A percentile compares a stretch with the other conserved stretches of the same genome.
These are phyloP conservation scores for Ophiocordyceps camponoti-rufipedis DNA, from an alignment of 2,329 filamentous ascomycete genomes.

Conservation along the genomic window DNA sequence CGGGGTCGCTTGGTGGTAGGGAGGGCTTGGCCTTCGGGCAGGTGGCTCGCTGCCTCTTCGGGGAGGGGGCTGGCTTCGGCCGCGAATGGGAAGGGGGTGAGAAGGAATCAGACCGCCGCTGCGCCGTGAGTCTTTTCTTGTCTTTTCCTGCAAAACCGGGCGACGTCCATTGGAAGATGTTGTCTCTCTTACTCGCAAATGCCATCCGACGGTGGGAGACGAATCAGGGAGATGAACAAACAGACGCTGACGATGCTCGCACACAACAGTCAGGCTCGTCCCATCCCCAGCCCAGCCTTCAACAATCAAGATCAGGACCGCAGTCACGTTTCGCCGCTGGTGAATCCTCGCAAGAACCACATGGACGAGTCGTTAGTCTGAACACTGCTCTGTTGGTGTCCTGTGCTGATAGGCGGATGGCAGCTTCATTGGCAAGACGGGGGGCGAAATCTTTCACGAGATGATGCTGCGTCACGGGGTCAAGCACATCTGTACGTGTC, in stretches of 20 bases:
- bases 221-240: neutral
- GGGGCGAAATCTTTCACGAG: slow-evolving; percentile 95
- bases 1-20: slow-evolving; percentile 23
- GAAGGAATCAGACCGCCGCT: slow-evolving; percentile 25
- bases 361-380: slow-evolving; percentile 63
- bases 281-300: slow-evolving; percentile 44
- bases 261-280: slow-evolving; percentile 24
- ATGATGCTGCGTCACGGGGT: slow-evolving; percentile 93
- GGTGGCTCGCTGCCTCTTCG: too few relatives aligned
- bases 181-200: too few relatives aligned
- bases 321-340: slow-evolving; percentile 52
- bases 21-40: slow-evolving; percentile 7
- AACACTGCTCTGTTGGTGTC: neutral
- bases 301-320: slow-evolving; percentile 27
- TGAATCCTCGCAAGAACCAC: slow-evolving; percentile 38
- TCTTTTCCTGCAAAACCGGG: neutral
- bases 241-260: neutral
- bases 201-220: too few relatives aligned
- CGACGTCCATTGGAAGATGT: too few relatives aligned
- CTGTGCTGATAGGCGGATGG: neutral
- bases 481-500: slow-evolving; percentile 65
- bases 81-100: slow-evolving; percentile 7
- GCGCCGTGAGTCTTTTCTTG: slow-evolving; percentile 26
- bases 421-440: slow-evolving; percentile 84
- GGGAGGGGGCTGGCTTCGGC: too few relatives aligned